Evolutionary conservation across 1,139 yeast genomes (phyloP).

Genomic region (Hemisphaericaspora xylofermentans): DNA sequence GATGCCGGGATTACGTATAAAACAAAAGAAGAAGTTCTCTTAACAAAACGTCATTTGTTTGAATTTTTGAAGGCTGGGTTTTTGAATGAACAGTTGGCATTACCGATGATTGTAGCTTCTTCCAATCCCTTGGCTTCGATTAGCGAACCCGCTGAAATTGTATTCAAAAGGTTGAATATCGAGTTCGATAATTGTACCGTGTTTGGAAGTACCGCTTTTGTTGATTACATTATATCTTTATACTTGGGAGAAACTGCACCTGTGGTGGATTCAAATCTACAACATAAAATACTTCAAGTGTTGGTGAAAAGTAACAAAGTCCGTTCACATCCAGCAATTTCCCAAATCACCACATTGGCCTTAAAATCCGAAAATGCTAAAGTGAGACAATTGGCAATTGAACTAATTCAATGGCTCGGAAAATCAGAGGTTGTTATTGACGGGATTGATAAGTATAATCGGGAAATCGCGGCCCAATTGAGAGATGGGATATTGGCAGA

Average conservation of each 20-base stretch:
- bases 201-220: constrained; percentile 22
- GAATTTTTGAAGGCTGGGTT: constrained; percentile 43
- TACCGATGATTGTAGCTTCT: constrained; percentile 62
- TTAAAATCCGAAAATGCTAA: constrained; percentile 51
- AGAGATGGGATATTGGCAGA: constrained; percentile 51
- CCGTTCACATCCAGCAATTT: constrained; percentile 35
- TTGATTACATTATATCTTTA: constrained; percentile 43
- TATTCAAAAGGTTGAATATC: constrained; percentile 49
- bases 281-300: constrained; percentile 56
- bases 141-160: constrained; percentile 50
- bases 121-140: constrained; percentile 58
- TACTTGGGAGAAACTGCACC: constrained; percentile 51
- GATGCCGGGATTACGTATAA: constrained; percentile 65
- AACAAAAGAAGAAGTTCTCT: constrained; percentile 43
- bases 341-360: constrained; percentile 53
- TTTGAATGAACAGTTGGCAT: constrained; percentile 28
- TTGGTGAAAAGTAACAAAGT: constrained; percentile 55
- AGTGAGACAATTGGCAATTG: constrained; percentile 52
- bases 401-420: constrained; percentile 60
- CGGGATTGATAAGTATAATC: constrained; percentile 29
- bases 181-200: constrained; percentile 47
- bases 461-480: constrained; percentile 49
- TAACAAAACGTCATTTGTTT: constrained; percentile 41
- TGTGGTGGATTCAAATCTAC: constrained; percentile 55
- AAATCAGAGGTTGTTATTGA: constrained; percentile 19